Evolutionary conservation across 768 basidiomycete genomes (phyloP).

Genomic region (Suillus paluster): DNA sequence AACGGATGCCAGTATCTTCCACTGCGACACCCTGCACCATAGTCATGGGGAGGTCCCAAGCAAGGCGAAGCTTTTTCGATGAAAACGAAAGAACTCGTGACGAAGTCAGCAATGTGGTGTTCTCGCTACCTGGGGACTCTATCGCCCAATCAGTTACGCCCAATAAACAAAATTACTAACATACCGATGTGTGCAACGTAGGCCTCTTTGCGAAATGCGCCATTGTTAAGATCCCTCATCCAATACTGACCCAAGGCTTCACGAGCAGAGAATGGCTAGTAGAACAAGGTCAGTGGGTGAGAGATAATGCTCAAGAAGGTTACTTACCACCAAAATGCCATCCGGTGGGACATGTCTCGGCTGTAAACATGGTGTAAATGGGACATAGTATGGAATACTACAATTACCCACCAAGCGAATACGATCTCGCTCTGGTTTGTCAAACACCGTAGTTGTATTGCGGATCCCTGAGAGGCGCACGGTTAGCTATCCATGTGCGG

Average conservation of each 20-base stretch:
- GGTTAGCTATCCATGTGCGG: neutral
- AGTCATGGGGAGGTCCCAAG: constrained; percentile 91
- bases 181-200: constrained; percentile 94
- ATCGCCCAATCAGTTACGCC: constrained; percentile 17
- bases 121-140: constrained; percentile 83
- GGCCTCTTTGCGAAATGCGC: constrained; percentile 78
- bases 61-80: constrained; percentile 81
- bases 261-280: constrained; percentile 83
- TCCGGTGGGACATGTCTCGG: constrained; percentile 88
- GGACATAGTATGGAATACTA: neutral
- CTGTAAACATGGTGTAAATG: constrained; percentile 38
- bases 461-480: constrained; percentile 72
- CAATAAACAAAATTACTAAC: constrained; percentile 26
- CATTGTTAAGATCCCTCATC: constrained; percentile 94
- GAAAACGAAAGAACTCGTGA: constrained; percentile 82
- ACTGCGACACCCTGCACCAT: constrained; percentile 87
- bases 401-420: constrained; percentile 65
- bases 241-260: constrained; percentile 96
- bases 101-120: constrained; percentile 78
- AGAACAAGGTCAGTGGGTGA: neutral
- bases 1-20: constrained; percentile 90
- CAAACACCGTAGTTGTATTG: constrained; percentile 98
- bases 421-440: constrained; percentile 87
- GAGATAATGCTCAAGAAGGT: neutral
- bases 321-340: constrained; percentile 80